A percentile compares a stretch with the other conserved stretches of the same genome.
Conservation (phyloP, 345 rosid genomes). For the Populus deltoides region DNA sequence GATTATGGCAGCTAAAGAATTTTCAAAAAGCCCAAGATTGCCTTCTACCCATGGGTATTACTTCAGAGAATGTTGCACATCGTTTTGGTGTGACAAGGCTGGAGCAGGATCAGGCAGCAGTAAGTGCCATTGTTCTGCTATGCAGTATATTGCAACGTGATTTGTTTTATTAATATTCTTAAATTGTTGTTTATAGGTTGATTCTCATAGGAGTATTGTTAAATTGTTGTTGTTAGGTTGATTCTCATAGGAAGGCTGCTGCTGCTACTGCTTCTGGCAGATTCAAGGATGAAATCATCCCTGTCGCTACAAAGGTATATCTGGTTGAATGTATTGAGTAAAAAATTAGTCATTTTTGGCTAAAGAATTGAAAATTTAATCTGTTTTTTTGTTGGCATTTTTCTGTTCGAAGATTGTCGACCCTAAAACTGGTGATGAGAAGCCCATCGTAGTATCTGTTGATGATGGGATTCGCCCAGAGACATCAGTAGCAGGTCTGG, state of each 20-base stretch:
- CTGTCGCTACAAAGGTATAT: slow-evolving; percentile 56
- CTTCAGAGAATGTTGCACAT: slow-evolving; percentile 91
- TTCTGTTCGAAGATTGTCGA: slow-evolving; percentile 60
- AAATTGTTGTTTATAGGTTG: not conserved
- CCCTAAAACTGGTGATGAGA: slow-evolving; percentile 83
- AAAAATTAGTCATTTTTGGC: too few relatives aligned
- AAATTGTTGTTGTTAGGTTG: slow-evolving; percentile 52
- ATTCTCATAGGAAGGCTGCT: slow-evolving; percentile 91
- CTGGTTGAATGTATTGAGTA: not conserved
- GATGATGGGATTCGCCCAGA: slow-evolving; percentile 91
- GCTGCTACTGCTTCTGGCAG: slow-evolving; percentile 83
- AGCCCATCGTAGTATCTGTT: slow-evolving; percentile 58
- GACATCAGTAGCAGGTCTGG: slow-evolving; percentile 61
- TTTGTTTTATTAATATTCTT: not conserved
- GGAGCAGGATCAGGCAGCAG: slow-evolving; percentile 99
- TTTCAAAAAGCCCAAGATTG: slow-evolving; percentile 82
- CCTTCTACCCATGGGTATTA: slow-evolving; percentile 94
- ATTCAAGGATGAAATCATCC: slow-evolving; percentile 85
- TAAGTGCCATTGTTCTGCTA: slow-evolving; percentile 37
- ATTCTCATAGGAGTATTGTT: not conserved
- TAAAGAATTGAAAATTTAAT: too few relatives aligned
- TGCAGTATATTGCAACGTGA: not conserved
- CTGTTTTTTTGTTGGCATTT: too few relatives aligned
- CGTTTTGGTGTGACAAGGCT: slow-evolving; percentile 81
- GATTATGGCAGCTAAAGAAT: slow-evolving; percentile 48